Evolutionary conservation across 192 early-diverging fungal species (phyloP), one percentile per base, ranked within the genome.

Genomic region (Coemansia sp.): DNA sequence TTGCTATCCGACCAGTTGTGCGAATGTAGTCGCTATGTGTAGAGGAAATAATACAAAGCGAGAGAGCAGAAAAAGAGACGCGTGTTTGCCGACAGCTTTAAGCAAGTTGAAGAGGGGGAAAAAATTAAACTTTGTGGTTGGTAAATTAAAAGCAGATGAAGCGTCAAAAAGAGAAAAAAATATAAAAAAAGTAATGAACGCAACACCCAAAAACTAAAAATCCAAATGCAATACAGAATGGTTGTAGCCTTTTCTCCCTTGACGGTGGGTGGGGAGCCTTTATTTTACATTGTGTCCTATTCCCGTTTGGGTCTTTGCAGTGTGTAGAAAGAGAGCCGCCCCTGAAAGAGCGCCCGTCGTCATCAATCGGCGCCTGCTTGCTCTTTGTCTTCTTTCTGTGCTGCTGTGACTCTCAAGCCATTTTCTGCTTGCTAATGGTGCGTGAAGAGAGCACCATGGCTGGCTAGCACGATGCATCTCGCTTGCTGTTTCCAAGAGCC

Each of bases 101-200:
- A 9, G 23, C 12, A 8, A 51, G 16, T 10, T 51, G 48, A 45
- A 63, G 34, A 51, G 46, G 18, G 56, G 39, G 37, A 25, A 61
- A 40, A 64, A 37, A 65, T 65, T 57, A 57, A 33, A 34, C 28
- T 57, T 57, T 30, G 18, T 33, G 20, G 55, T 34, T 28, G 33
- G 28, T 7, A 57, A 65, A 45, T 35, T 30, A 65, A 31, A 55
- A 29, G 40, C 42, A 51, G 18, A 5, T 51, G 48, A 51, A 51
- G 48, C 23, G 48, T 51, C 48, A 70, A 63, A 58, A 62, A 25
- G 18, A 58, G 45, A 63, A 45, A 57, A 45, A 68, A 59, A 39
- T 56, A 52, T 31, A 56, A 34, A 20, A 26, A n/a, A n/a, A n/a
- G n/a, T 31, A 56, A 61, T 16, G 58, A 61, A 20, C 34, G 48